A percentile compares a stretch with the other conserved stretches of the same genome.
Evolutionary conservation across 2,329 filamentous ascomycete genomes (phyloP).

Genomic region (Diaporthe sp.): DNA sequence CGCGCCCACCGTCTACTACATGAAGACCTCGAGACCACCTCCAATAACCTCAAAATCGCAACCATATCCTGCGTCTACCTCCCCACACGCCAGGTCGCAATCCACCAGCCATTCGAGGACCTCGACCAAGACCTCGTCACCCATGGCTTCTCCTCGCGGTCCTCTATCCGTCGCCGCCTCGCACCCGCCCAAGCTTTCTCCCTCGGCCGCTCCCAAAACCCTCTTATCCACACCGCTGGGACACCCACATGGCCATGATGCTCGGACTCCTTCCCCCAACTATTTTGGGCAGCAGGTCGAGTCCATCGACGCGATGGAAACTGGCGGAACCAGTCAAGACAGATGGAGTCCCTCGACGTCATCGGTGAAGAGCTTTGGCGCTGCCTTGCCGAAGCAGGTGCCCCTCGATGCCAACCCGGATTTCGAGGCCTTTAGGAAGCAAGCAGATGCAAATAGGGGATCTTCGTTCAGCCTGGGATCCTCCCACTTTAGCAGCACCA

Average conservation of each 20-base stretch:
- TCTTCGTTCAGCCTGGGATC: constrained; percentile 58
- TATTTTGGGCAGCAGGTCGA: constrained; percentile 86
- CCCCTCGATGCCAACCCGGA: constrained; percentile 81
- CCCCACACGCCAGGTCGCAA: constrained; percentile 51
- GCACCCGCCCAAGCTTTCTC: constrained; percentile 62
- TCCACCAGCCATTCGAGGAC: constrained; percentile 52
- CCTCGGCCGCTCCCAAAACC: constrained; percentile 38
- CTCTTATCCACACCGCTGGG: constrained; percentile 34
- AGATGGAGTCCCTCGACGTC: constrained; percentile 82
- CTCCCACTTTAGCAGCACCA: constrained; percentile 53
- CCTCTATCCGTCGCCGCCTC: constrained; percentile 66
- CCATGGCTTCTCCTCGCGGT: constrained; percentile 61
- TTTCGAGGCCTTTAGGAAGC: constrained; percentile 82
- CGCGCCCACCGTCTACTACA: constrained; percentile 52
- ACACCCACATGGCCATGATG: constrained; percentile 45
- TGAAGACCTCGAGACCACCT: constrained; percentile 56
- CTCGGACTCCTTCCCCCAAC: constrained; percentile 76
- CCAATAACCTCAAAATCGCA: constrained; percentile 45
- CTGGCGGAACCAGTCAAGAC: constrained; percentile 70
- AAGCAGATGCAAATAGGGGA: constrained; percentile 72
- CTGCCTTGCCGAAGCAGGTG: constrained; percentile 74
- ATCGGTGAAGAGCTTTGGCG: constrained; percentile 75
- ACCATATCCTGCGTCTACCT: constrained; percentile 39
- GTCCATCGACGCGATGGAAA: constrained; percentile 69
- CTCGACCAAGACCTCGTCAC: constrained; percentile 58